Evolutionary conservation across 75 land plant genomes (phyloP).

Genomic region (Sequoiadendron giganteum): DNA sequence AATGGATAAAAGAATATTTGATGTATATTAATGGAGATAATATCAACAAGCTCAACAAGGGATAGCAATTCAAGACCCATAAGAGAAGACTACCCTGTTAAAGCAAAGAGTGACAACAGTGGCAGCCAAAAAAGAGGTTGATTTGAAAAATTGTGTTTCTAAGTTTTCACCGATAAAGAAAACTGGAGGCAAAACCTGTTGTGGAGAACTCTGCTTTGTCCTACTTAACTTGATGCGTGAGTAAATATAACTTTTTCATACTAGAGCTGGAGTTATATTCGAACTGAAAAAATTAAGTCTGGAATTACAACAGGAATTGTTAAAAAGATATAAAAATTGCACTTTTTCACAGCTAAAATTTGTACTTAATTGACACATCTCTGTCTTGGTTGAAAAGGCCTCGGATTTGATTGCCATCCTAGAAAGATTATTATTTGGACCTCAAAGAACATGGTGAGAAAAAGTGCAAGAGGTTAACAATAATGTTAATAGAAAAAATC

Average conservation of each 20-base stretch:
- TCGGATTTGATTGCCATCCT: too few species aligned
- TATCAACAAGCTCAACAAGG: not conserved
- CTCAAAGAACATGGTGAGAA: not conserved
- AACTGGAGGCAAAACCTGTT: not conserved
- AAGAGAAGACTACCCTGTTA: not conserved
- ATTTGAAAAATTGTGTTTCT: not conserved
- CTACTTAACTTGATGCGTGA: not conserved
- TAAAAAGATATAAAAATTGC: not conserved
- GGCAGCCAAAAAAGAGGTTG: not conserved
- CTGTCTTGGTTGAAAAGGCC: not conserved
- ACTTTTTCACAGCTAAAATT: not conserved
- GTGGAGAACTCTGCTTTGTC: not conserved
- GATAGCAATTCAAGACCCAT: not conserved
- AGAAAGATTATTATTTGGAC: not conserved
- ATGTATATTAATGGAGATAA: not conserved
- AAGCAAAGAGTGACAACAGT: not conserved
- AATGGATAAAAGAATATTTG: not conserved
- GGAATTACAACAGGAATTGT: not conserved
- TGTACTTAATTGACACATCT: too few species aligned
- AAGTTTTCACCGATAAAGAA: not conserved
- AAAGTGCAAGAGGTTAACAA: not conserved
- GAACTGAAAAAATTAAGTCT: not conserved
- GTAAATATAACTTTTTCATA: not conserved
- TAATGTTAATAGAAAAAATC: not conserved
- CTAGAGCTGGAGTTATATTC: not conserved